Evolutionary conservation across 176 grass and related monocot genomes (phyloP).

Genomic region (Raddia distichophylla): DNA sequence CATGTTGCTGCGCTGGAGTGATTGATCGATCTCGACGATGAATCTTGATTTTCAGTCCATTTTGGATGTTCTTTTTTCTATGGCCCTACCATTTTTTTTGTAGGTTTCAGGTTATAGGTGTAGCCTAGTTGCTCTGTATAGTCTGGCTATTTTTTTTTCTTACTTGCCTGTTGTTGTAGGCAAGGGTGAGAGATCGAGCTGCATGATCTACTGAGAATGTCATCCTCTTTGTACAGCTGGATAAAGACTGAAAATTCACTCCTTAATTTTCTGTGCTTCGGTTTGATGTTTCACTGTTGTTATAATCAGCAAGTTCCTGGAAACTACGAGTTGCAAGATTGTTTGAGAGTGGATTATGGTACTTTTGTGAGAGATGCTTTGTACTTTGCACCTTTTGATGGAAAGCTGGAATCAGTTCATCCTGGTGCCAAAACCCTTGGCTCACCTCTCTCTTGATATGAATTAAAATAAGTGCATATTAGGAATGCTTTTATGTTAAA

Average conservation of each 20-base stretch:
- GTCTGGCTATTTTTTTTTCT: slow-evolving; percentile 36
- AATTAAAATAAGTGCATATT: neutral
- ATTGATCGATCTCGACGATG: slow-evolving; percentile 34
- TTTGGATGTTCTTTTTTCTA: slow-evolving; percentile 24
- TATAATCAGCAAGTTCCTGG: slow-evolving; percentile 16
- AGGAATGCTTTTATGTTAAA: neutral
- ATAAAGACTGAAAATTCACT: slow-evolving; percentile 10
- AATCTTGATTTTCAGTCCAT: slow-evolving; percentile 24
- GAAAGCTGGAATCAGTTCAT: slow-evolving; percentile 19
- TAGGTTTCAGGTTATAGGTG: slow-evolving; percentile 42
- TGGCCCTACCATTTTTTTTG: slow-evolving; percentile 42
- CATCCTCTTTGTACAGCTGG: slow-evolving; percentile 46
- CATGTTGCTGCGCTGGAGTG: slow-evolving; percentile 65
- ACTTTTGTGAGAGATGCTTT: slow-evolving; percentile 37
- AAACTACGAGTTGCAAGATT: neutral
- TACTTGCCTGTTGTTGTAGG: slow-evolving; percentile 27
- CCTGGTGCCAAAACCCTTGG: neutral
- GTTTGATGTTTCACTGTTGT: slow-evolving; percentile 19
- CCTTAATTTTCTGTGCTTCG: slow-evolving; percentile 19
- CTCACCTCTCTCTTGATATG: neutral
- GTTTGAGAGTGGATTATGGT: slow-evolving; percentile 9
- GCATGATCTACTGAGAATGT: slow-evolving; percentile 11
- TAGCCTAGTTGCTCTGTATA: slow-evolving; percentile 56
- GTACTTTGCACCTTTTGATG: slow-evolving; percentile 16
- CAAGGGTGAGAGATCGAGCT: slow-evolving; percentile 39